Base-by-base conservation (phyloP, 495 filamentous ascomycete genomes). In the Hypoxylon cercidicola region DNA sequence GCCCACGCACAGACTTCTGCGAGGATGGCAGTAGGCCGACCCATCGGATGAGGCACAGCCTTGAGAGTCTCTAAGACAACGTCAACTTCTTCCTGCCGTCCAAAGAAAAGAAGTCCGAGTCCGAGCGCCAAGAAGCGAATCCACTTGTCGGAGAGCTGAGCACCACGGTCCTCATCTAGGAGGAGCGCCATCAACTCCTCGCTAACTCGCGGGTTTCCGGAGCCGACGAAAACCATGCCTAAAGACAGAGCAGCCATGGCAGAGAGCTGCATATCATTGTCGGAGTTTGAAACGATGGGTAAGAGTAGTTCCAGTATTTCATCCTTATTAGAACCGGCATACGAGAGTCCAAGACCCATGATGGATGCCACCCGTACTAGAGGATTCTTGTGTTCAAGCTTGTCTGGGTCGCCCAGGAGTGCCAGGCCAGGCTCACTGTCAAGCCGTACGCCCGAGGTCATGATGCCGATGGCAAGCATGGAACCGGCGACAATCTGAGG, bases 1-100 rank as follows among this genome's bases (percentile, higher is more conserved):
- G 95, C 96, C 91, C 93, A 99, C 23, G 95, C 94, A 69, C 96
- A 98, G 44, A 97, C 95, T 57, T 96, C 93, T 15, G 92, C 92
- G 45, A 99, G 87, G 4, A 97, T 92, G 2, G 89, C 85, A 7
- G 93, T 94, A 10, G 93, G 89, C 77, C 93, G 93, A 16, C 90
- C 90, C 88, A 97, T 96, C 23, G 95, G 93, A 69, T 97, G 93
- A 47, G 97, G 92, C 46, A 97, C 91, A 8, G 90, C 95, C 78
- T 97, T 98, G 28, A 99, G 83, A 0, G 94, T 96, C 75, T 97
- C 95, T 16, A 97, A 77, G 51, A 97, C 89, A 23, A 97, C 93
- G 72, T 99, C 95, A 13, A 97, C 95, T 75, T 98, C 93, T 73
- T 99, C 95, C 74, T 99, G 96, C 45, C 91, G 88, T 35, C 96